These are phyloP conservation scores for Cutaneotrichosporon sp. DNA, from an alignment of 1,284 basidiomycete species.

Conservation along the genomic window DNA sequence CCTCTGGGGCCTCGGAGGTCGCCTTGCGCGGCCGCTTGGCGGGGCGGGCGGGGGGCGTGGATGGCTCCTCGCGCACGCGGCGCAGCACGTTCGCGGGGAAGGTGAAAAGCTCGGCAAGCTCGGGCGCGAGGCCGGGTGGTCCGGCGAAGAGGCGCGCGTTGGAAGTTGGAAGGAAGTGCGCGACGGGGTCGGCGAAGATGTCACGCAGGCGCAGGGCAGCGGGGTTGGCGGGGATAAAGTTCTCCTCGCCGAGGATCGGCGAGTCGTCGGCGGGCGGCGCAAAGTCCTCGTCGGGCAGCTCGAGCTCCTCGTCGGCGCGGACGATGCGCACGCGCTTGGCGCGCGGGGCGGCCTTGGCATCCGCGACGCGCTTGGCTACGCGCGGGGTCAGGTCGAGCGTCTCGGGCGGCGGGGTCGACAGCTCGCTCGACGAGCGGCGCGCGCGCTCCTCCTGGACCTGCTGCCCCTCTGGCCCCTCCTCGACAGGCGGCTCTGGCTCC, in stretches of 20 bases:
- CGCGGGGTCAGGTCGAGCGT: slow-evolving; percentile 58
- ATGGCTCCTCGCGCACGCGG: slow-evolving; percentile 45
- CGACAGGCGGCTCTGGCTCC: slow-evolving; percentile 2
- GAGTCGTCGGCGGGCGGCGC: slow-evolving; percentile 64
- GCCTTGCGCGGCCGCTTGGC: slow-evolving; percentile 13
- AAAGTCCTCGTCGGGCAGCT: slow-evolving; percentile 72
- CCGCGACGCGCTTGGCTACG: slow-evolving; percentile 55
- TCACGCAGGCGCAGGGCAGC: slow-evolving; percentile 77
- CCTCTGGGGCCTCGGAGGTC: neutral
- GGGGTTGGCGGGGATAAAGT: slow-evolving; percentile 78
- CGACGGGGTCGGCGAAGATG: slow-evolving; percentile 79
- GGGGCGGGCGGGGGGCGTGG: slow-evolving; percentile 9
- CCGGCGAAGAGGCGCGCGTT: slow-evolving; percentile 74
- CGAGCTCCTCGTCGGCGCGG: slow-evolving; percentile 68
- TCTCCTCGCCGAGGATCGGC: slow-evolving; percentile 72
- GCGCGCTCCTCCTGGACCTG: slow-evolving; percentile 1
- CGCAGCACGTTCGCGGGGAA: slow-evolving; percentile 64
- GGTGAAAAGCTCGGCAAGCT: slow-evolving; percentile 78
- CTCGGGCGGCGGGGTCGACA: slow-evolving; percentile 47
- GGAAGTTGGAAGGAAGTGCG: slow-evolving; percentile 78
- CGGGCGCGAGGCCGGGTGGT: slow-evolving; percentile 67
- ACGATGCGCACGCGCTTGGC: slow-evolving; percentile 62
- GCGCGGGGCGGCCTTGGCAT: slow-evolving; percentile 36
- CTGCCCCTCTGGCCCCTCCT: neutral
- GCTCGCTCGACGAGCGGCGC: slow-evolving; percentile 57